phyloP scores from a whole-genome alignment of 2,329 filamentous ascomycete genomes.

The Phyllosticta paracitricarpa region DNA sequence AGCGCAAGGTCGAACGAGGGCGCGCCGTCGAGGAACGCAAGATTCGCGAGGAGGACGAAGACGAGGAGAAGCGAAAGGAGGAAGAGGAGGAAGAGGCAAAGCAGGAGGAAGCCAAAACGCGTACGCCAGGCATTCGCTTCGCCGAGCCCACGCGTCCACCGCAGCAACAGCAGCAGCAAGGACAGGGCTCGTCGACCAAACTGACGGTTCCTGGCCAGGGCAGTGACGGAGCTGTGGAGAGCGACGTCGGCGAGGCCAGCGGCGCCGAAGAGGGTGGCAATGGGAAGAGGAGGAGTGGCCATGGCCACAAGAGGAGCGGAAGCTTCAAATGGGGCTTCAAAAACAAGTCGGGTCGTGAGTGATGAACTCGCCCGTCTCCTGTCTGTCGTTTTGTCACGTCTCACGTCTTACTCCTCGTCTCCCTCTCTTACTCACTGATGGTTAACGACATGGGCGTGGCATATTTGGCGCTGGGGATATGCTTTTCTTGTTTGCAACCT shows the following conservation, averaged over 20 bases:
- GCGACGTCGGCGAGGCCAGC: not conserved
- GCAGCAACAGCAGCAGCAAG: not conserved
- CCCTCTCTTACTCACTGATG: not conserved
- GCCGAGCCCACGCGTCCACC: constrained; percentile 7
- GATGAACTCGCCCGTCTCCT: not conserved
- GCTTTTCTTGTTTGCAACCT: no score
- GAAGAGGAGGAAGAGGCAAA: not conserved
- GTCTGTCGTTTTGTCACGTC: not conserved
- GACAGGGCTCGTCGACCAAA: not conserved
- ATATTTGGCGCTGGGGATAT: no score
- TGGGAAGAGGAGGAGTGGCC: not conserved
- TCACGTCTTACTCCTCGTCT: not conserved
- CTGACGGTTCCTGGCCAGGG: not conserved
- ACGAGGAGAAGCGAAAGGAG: not conserved
- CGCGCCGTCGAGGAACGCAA: not conserved
- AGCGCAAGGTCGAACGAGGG: not conserved
- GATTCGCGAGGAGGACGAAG: not conserved
- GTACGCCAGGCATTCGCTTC: constrained; percentile 12
- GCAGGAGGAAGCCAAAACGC: not conserved
- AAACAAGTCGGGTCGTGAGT: not conserved
- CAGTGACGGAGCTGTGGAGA: not conserved
- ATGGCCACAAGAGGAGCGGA: not conserved
- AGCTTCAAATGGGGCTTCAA: not conserved
- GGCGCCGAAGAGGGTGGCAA: not conserved
- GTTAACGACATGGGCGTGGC: no score